A percentile compares a stretch with the other conserved stretches of the same genome.
Evolutionary conservation across 306 rosid genomes (phyloP).

Genomic region (Abrus pulchellus): DNA sequence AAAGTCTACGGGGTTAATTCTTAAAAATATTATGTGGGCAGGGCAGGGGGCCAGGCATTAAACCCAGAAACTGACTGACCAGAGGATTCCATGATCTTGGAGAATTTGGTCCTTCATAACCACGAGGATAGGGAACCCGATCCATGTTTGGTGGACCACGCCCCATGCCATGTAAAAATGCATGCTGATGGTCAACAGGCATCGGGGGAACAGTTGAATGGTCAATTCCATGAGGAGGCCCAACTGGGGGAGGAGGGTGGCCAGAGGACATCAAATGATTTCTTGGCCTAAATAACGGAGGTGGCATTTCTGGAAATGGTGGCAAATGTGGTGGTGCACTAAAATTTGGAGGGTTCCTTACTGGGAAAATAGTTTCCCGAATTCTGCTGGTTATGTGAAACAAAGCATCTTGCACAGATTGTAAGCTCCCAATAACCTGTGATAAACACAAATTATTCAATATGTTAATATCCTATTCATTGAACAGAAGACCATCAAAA

Average conservation of each 20-base stretch:
- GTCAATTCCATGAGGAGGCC: slow-evolving; percentile 73
- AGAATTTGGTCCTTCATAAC: slow-evolving; percentile 75
- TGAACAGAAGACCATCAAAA: slow-evolving; percentile 24
- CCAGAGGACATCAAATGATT: slow-evolving; percentile 73
- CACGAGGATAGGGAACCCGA: slow-evolving; percentile 71
- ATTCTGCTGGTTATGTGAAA: slow-evolving; percentile 85
- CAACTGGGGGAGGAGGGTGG: slow-evolving; percentile 69
- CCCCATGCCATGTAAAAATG: slow-evolving; percentile 62
- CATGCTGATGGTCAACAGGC: slow-evolving; percentile 66
- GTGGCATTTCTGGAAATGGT: slow-evolving; percentile 74
- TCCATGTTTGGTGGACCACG: slow-evolving; percentile 74
- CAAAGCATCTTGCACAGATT: slow-evolving; percentile 88
- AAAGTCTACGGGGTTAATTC: slow-evolving; percentile 20
- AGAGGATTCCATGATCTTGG: slow-evolving; percentile 80
- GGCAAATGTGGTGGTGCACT: slow-evolving; percentile 63
- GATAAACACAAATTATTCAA: slow-evolving; percentile 44
- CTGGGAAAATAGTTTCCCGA: slow-evolving; percentile 81
- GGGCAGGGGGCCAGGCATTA: not conserved
- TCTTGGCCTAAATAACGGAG: slow-evolving; percentile 76
- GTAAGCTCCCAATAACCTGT: slow-evolving; percentile 79
- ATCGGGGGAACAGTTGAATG: slow-evolving; percentile 64
- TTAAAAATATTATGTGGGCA: not conserved
- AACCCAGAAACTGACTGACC: slow-evolving; percentile 53
- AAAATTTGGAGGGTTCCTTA: slow-evolving; percentile 71
- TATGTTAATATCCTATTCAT: not conserved